phyloP scores from a whole-genome alignment of 441 rosid species.

The Brassica hybrid region DNA sequence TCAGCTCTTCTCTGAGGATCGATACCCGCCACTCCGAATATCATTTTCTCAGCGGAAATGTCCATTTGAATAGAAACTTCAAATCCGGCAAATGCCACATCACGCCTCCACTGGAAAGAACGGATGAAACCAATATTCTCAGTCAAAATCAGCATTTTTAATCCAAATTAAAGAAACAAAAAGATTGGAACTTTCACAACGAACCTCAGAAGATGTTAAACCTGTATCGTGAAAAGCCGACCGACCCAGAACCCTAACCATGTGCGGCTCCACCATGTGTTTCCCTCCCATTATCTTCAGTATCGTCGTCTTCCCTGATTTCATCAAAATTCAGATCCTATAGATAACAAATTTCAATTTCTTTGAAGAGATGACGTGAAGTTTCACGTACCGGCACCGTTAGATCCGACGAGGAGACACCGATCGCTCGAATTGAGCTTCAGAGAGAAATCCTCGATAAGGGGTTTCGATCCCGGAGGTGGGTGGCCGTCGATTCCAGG shows the following conservation, averaged over 20 bases:
- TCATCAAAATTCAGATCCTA: too few relatives aligned
- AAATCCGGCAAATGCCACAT: constrained; percentile 95
- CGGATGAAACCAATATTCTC: too few relatives aligned
- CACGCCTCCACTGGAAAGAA: constrained; percentile 81
- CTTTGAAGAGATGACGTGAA: constrained; percentile 47
- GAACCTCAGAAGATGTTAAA: too few relatives aligned
- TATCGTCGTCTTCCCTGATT: too few relatives aligned
- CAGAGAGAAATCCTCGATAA: constrained; percentile 71
- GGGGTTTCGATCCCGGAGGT: constrained; percentile 78
- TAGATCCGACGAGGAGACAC: constrained; percentile 94
- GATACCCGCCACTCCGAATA: constrained; percentile 66
- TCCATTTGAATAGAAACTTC: constrained; percentile 98
- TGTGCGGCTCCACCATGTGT: too few relatives aligned
- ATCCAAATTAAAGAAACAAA: background rate
- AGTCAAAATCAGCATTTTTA: too few relatives aligned
- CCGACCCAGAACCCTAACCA: too few relatives aligned
- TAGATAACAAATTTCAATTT: too few relatives aligned
- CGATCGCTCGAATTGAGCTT: constrained; percentile 69
- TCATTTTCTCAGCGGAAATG: constrained; percentile 82
- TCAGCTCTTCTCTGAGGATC: constrained; percentile 89
- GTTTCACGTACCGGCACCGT: constrained; percentile 74
- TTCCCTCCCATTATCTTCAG: too few relatives aligned
- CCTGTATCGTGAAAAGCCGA: too few relatives aligned
- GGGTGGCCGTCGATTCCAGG: constrained; percentile 96
- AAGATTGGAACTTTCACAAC: constrained; percentile 24